Evolutionary conservation across 495 filamentous ascomycete genomes (phyloP), one percentile per base, ranked within the genome.

Genomic region (Talaromyces liani): DNA sequence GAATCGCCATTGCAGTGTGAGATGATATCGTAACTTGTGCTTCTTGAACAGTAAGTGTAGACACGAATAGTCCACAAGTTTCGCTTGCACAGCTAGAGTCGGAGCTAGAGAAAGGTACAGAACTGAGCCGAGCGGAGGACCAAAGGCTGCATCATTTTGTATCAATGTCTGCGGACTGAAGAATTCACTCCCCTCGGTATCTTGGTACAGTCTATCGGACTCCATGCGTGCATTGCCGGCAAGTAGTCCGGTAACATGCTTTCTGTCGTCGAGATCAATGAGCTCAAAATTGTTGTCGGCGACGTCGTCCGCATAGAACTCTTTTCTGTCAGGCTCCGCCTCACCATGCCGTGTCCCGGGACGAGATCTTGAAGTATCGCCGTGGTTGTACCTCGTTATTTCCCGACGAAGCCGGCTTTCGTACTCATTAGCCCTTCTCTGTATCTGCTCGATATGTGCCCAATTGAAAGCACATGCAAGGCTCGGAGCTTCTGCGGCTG

Each of bases 11-110:
- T 95, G 90, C 6, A 97, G 73, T 10, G 80, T 78, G 4, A 97
- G 71, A 71, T 98, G 92, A n/a, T 84, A 71, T n/a, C 83, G 82
- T 9, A 98, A 73, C 1, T 83, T 74, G 69, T 94, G 88, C 56
- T 85, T 79, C 60, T 81, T 85, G 75, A 97, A 96, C 49, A 97
- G 81, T 57, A 94, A 80, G 54, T 87, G 88, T 65, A 96, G 85
- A 64, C 87, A 88, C 14, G 88, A 87, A 14, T 82, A 82, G 68
- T 94, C 92, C 36, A 97, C 81, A 1, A 96, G 75, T 54, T 81
- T 79, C 8, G 90, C 85, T 72, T 98, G 93, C 6, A 85, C 83
- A 14, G 83, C 72, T 24, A 97, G 78, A 27, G 92, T 73, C 7
- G 91, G 89, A 6, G 80, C 82, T 67, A 97, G 88, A 0, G 91